Evolutionary conservation across 441 rosid species (phyloP).

Genomic region (Gossypium lobatum): DNA sequence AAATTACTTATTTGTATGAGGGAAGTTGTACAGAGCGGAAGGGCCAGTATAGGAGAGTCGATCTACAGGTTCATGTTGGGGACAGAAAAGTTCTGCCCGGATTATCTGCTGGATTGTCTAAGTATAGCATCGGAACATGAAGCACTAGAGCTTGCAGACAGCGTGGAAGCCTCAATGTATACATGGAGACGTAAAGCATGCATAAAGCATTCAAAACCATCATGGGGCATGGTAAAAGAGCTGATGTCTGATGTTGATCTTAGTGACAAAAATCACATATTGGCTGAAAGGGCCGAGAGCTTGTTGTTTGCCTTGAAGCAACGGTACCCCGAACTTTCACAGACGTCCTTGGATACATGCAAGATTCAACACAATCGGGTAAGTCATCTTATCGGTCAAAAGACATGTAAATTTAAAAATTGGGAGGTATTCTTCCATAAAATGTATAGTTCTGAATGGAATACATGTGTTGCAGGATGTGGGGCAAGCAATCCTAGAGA

Average conservation of each 20-base stretch:
- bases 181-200: conserved; percentile 77
- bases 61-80: conserved; percentile 47
- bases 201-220: conserved; percentile 45
- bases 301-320: conserved; percentile 57
- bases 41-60: conserved; percentile 52
- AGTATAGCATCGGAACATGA: conserved; percentile 54
- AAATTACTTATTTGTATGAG: neutral
- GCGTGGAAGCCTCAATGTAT: conserved; percentile 58
- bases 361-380: conserved; percentile 64
- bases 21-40: conserved; percentile 39
- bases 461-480: conserved; percentile 56
- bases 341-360: conserved; percentile 63
- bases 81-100: conserved; percentile 47
- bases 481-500: conserved; percentile 84
- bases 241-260: conserved; percentile 46
- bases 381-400: conserved; percentile 14
- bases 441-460: neutral
- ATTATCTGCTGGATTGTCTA: conserved; percentile 49
- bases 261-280: conserved; percentile 50
- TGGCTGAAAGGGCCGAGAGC: conserved; percentile 61
- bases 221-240: conserved; percentile 67
- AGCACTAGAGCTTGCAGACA: conserved; percentile 61
- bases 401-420: neutral
- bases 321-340: conserved; percentile 62
- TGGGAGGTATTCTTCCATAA: neutral